phyloP scores from a whole-genome alignment of 2,329 filamentous ascomycete genomes.

The Penicillium palitans region DNA sequence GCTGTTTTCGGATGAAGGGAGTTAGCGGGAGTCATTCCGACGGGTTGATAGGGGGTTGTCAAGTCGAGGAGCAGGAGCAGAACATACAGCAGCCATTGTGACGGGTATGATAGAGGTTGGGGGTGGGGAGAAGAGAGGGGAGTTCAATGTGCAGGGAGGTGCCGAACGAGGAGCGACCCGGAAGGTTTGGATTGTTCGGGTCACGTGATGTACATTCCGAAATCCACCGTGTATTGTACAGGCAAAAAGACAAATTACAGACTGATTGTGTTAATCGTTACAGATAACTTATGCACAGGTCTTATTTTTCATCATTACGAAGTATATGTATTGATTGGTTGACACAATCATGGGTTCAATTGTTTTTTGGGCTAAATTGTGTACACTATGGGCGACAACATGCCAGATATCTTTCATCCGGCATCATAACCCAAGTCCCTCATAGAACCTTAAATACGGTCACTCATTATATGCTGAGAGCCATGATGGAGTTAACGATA shows the following conservation, averaged over 20 bases:
- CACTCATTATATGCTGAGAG: slow-evolving; percentile 70
- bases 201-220: slow-evolving; percentile 33
- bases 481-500: slow-evolving; percentile 99
- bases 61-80: not conserved
- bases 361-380: slow-evolving; percentile 38
- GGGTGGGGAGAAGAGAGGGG: slow-evolving; percentile 33
- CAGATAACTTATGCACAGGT: not conserved
- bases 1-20: slow-evolving; percentile 54
- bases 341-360: slow-evolving; percentile 31
- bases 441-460: slow-evolving; percentile 17
- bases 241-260: not conserved
- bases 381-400: slow-evolving; percentile 35
- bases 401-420: slow-evolving; percentile 23
- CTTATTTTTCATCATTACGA: not conserved
- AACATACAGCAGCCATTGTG: slow-evolving; percentile 48
- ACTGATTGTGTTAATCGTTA: not conserved
- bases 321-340: slow-evolving; percentile 6
- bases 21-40: slow-evolving; percentile 25
- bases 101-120: slow-evolving; percentile 28
- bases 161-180: slow-evolving; percentile 39
- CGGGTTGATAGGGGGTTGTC: not conserved
- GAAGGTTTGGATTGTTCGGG: slow-evolving; percentile 39
- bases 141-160: slow-evolving; percentile 38
- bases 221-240: slow-evolving; percentile 6
- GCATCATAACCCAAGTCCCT: slow-evolving; percentile 35